Evolutionary conservation across 371 early-diverging fungal genomes (phyloP), one percentile per base, ranked within the genome.

Genomic region (Mortierella sp.): DNA sequence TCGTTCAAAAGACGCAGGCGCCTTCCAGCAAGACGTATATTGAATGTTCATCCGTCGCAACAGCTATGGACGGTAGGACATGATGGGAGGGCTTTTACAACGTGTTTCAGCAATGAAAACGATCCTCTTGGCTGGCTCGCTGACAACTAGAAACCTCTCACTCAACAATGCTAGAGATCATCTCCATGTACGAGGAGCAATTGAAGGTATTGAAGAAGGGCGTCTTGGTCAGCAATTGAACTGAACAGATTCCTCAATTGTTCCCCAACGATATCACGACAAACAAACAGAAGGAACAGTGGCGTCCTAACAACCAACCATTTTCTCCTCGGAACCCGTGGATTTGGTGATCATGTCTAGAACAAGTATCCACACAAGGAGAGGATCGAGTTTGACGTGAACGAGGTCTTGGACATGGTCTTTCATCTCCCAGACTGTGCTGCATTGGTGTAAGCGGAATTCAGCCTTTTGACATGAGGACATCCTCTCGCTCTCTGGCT

Each of bases 321-420:
- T 39, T 34, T 22, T 40, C 4, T 44, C 12, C 2, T 12, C 9
- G 21, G 44, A 7, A 39, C 39, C 14, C 39, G 14, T 43, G 19
- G 44, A 43, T 43, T 43, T 43, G 44, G 14, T 16, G 14, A 14
- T 43, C 44, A 19, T 19, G 44, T 9, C 16, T 67, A 73, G 74
- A 73, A 60, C 58, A 73, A 73, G 48, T 73, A 60, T 29, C 74
- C 74, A 24, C 63, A 73, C 57, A 58, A 60, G 57, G 74, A 73
- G 28, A 59, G 74, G 47, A 73, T 73, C 48, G 74, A 73, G 43
- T 73, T 73, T 56, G 74, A 73, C 21, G 74, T 73, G 43, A 73
- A 73, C 14, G 74, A 73, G 40, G 74, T 73, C 12, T 60, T 73
- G 47, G 67, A 73, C 9, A 73, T 73, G 74, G 74, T 73, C 40